Evolutionary conservation across 2,329 filamentous ascomycete species (phyloP).

Genomic region (Chalara sp.): DNA sequence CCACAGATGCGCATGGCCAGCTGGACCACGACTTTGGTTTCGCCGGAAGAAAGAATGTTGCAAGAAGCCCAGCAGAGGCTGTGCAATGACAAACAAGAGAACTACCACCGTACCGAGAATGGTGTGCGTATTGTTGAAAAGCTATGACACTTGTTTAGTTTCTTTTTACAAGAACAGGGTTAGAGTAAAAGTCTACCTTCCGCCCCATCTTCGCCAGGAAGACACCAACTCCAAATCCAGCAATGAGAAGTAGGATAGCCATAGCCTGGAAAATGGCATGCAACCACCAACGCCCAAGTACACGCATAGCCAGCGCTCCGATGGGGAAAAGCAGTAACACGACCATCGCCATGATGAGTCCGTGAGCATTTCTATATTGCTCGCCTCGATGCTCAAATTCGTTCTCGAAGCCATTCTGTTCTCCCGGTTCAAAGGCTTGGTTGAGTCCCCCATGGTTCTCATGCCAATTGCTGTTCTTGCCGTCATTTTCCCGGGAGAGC

Average conservation of each 20-base stretch:
- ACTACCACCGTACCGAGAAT: constrained; percentile 49
- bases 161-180: too few relatives aligned
- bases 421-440: too few relatives aligned
- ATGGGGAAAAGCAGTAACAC: constrained; percentile 54
- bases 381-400: too few relatives aligned
- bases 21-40: constrained; percentile 37
- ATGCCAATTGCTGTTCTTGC: too few relatives aligned
- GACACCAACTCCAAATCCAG: constrained; percentile 51
- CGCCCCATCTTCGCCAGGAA: constrained; percentile 33
- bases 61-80: constrained; percentile 49
- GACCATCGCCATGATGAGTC: constrained; percentile 53
- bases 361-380: constrained; percentile 36
- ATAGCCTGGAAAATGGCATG: constrained; percentile 51
- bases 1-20: constrained; percentile 56
- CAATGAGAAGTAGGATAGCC: constrained; percentile 51
- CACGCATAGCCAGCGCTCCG: constrained; percentile 52
- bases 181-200: background rate
- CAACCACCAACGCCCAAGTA: constrained; percentile 42
- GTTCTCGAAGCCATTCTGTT: too few relatives aligned
- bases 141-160: too few relatives aligned
- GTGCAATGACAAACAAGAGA: constrained; percentile 42
- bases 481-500: too few relatives aligned
- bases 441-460: too few relatives aligned
- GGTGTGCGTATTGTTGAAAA: constrained; percentile 38
- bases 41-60: constrained; percentile 50